These are phyloP conservation scores for Musa acuminata DNA, from an alignment of 176 grass and related monocot species.

Conservation along the genomic window DNA sequence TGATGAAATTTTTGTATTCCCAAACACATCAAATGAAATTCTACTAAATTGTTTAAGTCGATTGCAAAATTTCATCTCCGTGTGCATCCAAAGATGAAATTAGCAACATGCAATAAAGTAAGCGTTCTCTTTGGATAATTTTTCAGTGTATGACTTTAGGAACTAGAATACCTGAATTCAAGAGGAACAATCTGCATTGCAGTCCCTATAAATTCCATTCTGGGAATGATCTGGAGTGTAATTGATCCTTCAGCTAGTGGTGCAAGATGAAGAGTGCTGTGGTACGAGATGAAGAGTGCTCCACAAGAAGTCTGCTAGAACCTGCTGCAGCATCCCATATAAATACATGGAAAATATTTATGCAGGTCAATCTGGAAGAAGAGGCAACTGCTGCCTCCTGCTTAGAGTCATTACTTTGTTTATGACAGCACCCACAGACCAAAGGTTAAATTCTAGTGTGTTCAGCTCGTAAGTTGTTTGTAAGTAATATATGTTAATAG, in stretches of 20 bases:
- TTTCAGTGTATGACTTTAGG: background rate
- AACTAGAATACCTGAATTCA: conserved; percentile 62
- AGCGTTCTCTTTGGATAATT: background rate
- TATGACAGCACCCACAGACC: conserved; percentile 62
- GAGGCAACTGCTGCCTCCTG: conserved; percentile 52
- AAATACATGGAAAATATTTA: conserved; percentile 65
- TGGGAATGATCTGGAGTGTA: conserved; percentile 52
- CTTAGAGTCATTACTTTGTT: conserved; percentile 65
- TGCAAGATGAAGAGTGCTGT: conserved; percentile 65
- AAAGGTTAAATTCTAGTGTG: conserved; percentile 68
- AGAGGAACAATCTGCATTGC: conserved; percentile 81
- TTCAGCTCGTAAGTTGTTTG: conserved; percentile 66
- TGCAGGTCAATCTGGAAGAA: conserved; percentile 60
- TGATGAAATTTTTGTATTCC: no score
- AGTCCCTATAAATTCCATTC: conserved; percentile 62
- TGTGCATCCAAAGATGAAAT: background rate
- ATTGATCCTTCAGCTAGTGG: conserved; percentile 54
- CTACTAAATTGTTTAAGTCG: no score
- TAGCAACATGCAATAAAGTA: background rate
- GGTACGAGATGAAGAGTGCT: conserved; percentile 66
- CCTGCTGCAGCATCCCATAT: conserved; percentile 83
- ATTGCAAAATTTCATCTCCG: no score
- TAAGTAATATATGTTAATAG: background rate
- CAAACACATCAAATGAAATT: no score
- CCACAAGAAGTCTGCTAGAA: conserved; percentile 64